Evolutionary conservation across 805 yeast species (phyloP).

Genomic region (Candida oleophila): DNA sequence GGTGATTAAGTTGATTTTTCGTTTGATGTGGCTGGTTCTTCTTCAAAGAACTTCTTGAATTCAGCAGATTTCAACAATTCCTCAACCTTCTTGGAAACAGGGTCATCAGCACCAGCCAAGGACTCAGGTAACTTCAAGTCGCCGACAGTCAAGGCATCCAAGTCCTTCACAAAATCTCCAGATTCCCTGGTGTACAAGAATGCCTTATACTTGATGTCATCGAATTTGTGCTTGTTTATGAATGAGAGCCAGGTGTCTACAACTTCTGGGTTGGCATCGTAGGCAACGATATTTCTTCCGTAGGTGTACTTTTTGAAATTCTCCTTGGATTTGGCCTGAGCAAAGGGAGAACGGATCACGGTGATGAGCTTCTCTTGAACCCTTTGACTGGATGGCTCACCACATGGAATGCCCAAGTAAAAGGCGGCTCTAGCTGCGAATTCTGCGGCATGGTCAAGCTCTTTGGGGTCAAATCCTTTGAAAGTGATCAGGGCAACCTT

Average conservation of each 20-base stretch:
- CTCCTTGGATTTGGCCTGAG: constrained; percentile 90
- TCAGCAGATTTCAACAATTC: constrained; percentile 70
- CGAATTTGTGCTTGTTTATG: constrained; percentile 69
- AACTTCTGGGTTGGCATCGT: constrained; percentile 83
- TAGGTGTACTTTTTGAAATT: constrained; percentile 88
- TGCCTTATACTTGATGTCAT: constrained; percentile 85
- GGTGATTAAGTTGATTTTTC: background rate
- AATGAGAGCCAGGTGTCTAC: constrained; percentile 80
- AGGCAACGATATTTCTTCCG: constrained; percentile 69
- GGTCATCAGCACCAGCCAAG: constrained; percentile 35
- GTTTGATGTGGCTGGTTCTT: constrained; percentile 2
- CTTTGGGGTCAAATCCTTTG: constrained; percentile 68
- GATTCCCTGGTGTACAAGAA: constrained; percentile 44
- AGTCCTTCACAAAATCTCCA: constrained; percentile 23
- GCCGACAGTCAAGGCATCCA: constrained; percentile 26
- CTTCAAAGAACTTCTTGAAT: constrained; percentile 56
- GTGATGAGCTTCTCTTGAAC: constrained; percentile 87
- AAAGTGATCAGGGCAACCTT: constrained; percentile 75
- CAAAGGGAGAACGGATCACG: constrained; percentile 89
- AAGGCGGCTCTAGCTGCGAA: constrained; percentile 89
- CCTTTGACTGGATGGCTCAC: constrained; percentile 67
- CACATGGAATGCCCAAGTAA: constrained; percentile 83
- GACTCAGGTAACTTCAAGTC: constrained; percentile 33
- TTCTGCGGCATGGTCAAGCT: constrained; percentile 74
- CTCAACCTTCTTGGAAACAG: constrained; percentile 64